Evolutionary conservation across 2,329 filamentous ascomycete genomes (phyloP), one percentile per base, ranked within the genome.

Genomic region (Aspergillus fructus): DNA sequence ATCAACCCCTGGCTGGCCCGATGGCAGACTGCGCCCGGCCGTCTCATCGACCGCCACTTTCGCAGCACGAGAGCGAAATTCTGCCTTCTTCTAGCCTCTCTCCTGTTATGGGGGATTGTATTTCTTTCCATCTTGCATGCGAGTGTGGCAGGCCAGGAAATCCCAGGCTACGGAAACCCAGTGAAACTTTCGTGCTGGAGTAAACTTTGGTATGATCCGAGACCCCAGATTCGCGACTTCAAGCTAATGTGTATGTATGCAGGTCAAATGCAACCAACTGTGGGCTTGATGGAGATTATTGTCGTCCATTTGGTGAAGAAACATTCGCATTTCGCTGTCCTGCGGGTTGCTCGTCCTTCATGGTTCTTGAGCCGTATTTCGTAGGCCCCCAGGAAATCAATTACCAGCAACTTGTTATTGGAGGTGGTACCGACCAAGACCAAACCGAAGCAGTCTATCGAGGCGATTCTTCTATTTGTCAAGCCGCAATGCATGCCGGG

Each of bases 391-490:
- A 83, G 58, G 76, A 81, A 55, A 71, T 83, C 40, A 82, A 82
- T 56, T 86, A 85, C 63, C 75, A 75, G 41, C 78, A 75, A 7
- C 68, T 85, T 3, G 81, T 86, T 1, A 73, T 86, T 39, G 84
- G 84, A 24, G 84, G 84, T 1, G 77, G 78, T 2, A 71, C 75
- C 4, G 68, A 73, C 6, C 59, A 66, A 17, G 69, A 73, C 24
- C 71, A 76, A 21, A 13, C 40, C 15, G 68, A 74, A 21, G 70
- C 79, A 2, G 73, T 80, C 54, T 87, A 86, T 64, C 81, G 84
- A 13, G 82, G 80, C 17, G 84, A 87, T 66, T 85, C 83, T 3
- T 85, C 83, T 68, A 83, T 87, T 58, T 87, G 84, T 63, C 79
- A 78, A 15, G 80, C 83, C 3, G 84, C 84, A 41, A 78, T 86